These are phyloP conservation scores for Fusarium redolens DNA, from an alignment of 2,329 filamentous ascomycete species.

Conservation along the genomic window DNA sequence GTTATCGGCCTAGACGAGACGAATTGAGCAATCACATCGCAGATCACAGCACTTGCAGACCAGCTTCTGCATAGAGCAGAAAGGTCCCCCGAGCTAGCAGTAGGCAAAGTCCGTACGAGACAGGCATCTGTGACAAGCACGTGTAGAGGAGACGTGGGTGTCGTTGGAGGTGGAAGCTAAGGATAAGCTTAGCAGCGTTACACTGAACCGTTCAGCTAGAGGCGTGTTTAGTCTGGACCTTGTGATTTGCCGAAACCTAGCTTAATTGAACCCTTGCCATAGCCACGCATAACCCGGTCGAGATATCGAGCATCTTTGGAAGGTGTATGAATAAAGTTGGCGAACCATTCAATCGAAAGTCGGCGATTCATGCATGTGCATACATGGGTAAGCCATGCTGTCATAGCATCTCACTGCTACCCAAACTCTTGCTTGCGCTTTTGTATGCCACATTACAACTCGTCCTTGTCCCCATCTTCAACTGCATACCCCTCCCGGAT, in stretches of 20 bases:
- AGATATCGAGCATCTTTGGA: not conserved
- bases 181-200: conserved; percentile 27
- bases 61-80: conserved; percentile 22
- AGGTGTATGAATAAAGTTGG: not conserved
- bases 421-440: not conserved
- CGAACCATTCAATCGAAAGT: conserved; percentile 7
- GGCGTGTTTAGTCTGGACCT: conserved; percentile 34
- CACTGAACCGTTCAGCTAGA: conserved; percentile 18
- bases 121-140: conserved; percentile 31
- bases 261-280: conserved; percentile 21
- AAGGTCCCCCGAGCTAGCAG: conserved; percentile 23
- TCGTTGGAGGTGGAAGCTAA: conserved; percentile 36
- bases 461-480: conserved; percentile 37
- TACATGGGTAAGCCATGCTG: conserved; percentile 6
- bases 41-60: conserved; percentile 35
- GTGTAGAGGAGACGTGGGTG: conserved; percentile 35
- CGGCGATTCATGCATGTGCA: conserved; percentile 16
- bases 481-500: conserved; percentile 12
- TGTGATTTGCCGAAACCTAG: conserved; percentile 40
- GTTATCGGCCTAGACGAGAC: conserved; percentile 29
- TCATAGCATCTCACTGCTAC: not conserved
- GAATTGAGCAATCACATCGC: conserved; percentile 21
- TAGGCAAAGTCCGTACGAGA: conserved; percentile 3
- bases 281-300: conserved; percentile 16
- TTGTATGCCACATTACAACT: conserved; percentile 40